A percentile compares a stretch with the other conserved stretches of the same genome.
phyloP scores from a whole-genome alignment of 2,329 filamentous ascomycete species.

The Beauveria sp. region DNA sequence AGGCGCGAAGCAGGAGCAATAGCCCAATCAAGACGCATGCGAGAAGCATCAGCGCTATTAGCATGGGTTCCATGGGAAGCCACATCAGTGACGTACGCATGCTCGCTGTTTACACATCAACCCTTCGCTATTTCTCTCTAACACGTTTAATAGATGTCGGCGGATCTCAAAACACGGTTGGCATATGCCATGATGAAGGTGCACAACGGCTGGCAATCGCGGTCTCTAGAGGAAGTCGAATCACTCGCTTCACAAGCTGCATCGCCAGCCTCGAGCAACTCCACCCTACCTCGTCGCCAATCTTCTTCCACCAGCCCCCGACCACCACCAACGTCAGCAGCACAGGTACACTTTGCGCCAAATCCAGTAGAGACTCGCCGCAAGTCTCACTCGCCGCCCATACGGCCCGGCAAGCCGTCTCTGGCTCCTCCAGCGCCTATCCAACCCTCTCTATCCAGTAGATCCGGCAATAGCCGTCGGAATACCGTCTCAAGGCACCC shows the following conservation, averaged over 20 bases:
- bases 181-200: conserved; percentile 94
- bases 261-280: conserved; percentile 53
- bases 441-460: conserved; percentile 40
- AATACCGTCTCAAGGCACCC: conserved; percentile 43
- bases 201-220: conserved; percentile 78
- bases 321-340: conserved; percentile 28
- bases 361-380: conserved; percentile 15
- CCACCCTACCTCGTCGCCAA: conserved; percentile 44
- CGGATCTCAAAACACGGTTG: conserved; percentile 73
- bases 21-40: conserved; percentile 54
- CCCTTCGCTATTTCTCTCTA: background rate
- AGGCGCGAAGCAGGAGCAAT: conserved; percentile 37
- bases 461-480: conserved; percentile 35
- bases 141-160: conserved; percentile 51
- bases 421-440: conserved; percentile 49
- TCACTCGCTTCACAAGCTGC: conserved; percentile 60
- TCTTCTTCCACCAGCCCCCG: conserved; percentile 47
- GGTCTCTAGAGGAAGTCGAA: conserved; percentile 71
- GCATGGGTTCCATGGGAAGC: conserved; percentile 51
- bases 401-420: conserved; percentile 25
- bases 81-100: conserved; percentile 69
- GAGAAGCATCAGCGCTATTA: conserved; percentile 63
- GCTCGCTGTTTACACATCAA: conserved; percentile 12
- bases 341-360: conserved; percentile 22
- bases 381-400: conserved; percentile 31